A percentile compares a stretch with the other conserved stretches of the same genome.
These are phyloP conservation scores for Verticillium albo-atrum DNA, from an alignment of 2,329 filamentous ascomycete species.

Conservation along the genomic window DNA sequence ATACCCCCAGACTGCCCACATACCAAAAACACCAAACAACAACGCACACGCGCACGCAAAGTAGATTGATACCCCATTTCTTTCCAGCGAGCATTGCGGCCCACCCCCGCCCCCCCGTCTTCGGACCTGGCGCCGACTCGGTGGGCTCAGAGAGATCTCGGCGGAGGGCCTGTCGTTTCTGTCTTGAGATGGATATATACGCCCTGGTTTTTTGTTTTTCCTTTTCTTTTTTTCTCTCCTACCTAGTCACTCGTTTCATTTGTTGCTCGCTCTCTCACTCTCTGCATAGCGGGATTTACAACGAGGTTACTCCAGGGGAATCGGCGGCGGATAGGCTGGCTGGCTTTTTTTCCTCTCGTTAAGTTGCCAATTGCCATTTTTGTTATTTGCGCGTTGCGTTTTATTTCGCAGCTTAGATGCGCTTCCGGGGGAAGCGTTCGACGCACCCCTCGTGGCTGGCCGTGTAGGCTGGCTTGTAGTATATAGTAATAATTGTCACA, in stretches of 20 bases:
- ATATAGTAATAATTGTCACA: constrained; percentile 3
- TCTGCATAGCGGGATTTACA: neutral
- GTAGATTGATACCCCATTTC: constrained; percentile 35
- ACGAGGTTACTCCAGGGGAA: neutral
- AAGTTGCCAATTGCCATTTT: constrained; percentile 5
- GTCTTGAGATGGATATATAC: neutral
- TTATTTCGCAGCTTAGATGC: neutral
- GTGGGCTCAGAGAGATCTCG: neutral
- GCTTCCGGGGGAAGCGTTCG: neutral
- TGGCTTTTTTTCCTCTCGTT: neutral
- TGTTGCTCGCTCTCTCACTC: neutral
- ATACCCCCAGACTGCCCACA: neutral
- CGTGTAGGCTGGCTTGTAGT: neutral
- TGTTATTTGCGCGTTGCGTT: neutral
- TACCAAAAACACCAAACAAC: neutral
- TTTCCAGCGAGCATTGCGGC: constrained; percentile 5
- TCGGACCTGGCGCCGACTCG: neutral
- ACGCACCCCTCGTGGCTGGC: neutral
- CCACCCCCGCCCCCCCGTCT: neutral
- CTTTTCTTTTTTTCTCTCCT: neutral
- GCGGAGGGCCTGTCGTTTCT: neutral
- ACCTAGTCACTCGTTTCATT: constrained; percentile 1
- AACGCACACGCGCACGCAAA: constrained; percentile 10
- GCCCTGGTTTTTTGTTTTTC: neutral
- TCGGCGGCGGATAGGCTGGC: neutral